Percentiles rank a stretch among this genome's conserved stretches.
phyloP scores from a whole-genome alignment of 345 rosid genomes.

The Boechera retrofracta region DNA sequence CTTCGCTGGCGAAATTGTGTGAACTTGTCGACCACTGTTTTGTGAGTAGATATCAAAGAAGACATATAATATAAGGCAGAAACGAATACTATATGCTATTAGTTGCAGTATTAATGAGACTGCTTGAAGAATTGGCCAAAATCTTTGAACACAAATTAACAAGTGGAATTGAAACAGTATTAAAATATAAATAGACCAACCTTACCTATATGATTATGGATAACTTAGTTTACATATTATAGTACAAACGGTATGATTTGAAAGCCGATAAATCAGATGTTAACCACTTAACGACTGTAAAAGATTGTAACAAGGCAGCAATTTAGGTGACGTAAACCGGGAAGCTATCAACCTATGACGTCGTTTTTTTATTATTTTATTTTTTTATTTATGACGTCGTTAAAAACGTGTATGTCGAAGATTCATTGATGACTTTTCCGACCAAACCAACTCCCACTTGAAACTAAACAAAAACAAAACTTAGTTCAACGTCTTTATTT shows the following conservation, averaged over 20 bases:
- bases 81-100: too few species aligned
- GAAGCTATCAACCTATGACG: neutral
- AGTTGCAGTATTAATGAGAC: neutral
- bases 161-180: neutral
- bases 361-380: too few species aligned
- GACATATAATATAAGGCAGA: neutral
- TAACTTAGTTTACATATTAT: too few species aligned
- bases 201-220: neutral
- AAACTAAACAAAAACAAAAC: neutral
- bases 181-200: neutral
- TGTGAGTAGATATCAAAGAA: neutral
- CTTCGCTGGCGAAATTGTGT: neutral
- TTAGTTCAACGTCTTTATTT: conserved; percentile 42
- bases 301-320: too few species aligned
- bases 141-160: neutral
- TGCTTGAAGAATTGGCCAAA: neutral
- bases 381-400: conserved; percentile 1
- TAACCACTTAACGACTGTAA: too few species aligned
- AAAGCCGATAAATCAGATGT: too few species aligned
- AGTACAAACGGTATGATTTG: too few species aligned
- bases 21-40: neutral
- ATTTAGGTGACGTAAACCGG: neutral
- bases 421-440: conserved; percentile 35
- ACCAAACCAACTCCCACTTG: conserved; percentile 40
- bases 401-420: conserved; percentile 28